Conservation (phyloP, 78 protist genomes). For the Parvularia atlantis region DNA sequence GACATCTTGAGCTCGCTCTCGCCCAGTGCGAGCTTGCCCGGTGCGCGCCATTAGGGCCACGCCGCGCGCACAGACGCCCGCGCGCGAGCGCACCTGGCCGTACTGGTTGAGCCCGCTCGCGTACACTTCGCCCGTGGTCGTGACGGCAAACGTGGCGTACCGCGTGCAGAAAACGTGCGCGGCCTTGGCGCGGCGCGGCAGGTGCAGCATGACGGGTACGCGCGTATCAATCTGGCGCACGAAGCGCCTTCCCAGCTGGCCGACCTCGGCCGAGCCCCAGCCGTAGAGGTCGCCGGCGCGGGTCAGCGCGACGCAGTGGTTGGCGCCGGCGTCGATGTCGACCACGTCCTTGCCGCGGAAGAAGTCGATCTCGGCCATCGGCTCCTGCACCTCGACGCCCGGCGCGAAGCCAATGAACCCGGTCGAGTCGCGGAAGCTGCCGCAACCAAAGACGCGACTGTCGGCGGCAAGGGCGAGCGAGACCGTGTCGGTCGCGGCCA, state of each 20-base stretch:
- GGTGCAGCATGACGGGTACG: neutral
- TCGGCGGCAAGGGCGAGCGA: neutral
- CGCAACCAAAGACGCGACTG: slow-evolving; percentile 1
- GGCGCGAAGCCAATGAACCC: slow-evolving; percentile 3
- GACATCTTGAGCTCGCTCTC: too few species aligned
- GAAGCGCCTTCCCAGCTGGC: slow-evolving; percentile 14
- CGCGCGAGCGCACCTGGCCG: too few species aligned
- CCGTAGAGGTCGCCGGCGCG: neutral
- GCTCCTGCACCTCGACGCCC: neutral
- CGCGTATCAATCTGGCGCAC: neutral
- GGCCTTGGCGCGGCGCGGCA: neutral
- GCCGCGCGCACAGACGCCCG: too few species aligned
- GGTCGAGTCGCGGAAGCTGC: slow-evolving; percentile 9
- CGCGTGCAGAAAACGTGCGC: too few species aligned
- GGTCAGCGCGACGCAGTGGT: neutral
- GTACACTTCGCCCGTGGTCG: too few species aligned
- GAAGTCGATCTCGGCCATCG: neutral
- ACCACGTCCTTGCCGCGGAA: neutral
- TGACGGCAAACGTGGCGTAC: too few species aligned
- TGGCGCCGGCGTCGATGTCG: neutral
- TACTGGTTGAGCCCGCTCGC: too few species aligned
- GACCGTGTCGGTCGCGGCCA: neutral
- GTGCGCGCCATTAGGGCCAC: too few species aligned
- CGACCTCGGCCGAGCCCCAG: slow-evolving; percentile 17
- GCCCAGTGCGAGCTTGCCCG: too few species aligned